Base-by-base conservation (phyloP, 2,329 filamentous ascomycete genomes). In the Nigrospora sphaerica region DNA sequence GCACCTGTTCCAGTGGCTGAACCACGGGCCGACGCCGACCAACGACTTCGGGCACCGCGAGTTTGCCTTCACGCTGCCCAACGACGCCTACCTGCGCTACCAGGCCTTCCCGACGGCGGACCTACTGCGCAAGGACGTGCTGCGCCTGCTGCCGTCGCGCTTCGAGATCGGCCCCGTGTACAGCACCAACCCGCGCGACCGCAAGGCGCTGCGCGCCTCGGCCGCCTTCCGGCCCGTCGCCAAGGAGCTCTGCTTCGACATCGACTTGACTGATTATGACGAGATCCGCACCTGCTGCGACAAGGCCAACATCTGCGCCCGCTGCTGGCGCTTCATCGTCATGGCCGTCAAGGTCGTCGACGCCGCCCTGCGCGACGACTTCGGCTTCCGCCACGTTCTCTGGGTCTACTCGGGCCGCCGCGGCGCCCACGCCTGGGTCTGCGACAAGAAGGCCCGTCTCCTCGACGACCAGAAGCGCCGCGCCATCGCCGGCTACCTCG, bases 131-230 rank as follows among this genome's bases (percentile, higher is more conserved):
- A 96, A 95, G 67, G 90, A 96, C 57, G 88, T 96, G 46, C 74
- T 98, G 5, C 82, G 84, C 39, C 80, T 92, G 55, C 88, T 95
- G 60, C 93, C 93, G 3, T 87, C 88, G 2, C 89, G 93, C 67
- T 97, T 98, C 71, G 93, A 98, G 73, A 97, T 98, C 58, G 93
- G 93, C 1, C 93, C 93, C n/a, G 86, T 96, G 42, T 98, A 98
- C 70, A 89, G 79, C 44, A 86, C 90, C 40, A 96, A 97, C 63
- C 93, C 93, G 1, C 85, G 90, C 57, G 93, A 98, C 58, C 84
- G 92, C 59, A 98, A 97, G 70, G 85, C 85, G 0, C 68, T 97
- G 32, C 82, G 85, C 45, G 92, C 90, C 65, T 79, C 84, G 33
- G 81, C 81, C 41, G 81, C 88, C 10, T 96, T 98, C 70, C 86